phyloP scores from a whole-genome alignment of 2,329 filamentous ascomycete genomes.

The Cladophialophora psammophila region DNA sequence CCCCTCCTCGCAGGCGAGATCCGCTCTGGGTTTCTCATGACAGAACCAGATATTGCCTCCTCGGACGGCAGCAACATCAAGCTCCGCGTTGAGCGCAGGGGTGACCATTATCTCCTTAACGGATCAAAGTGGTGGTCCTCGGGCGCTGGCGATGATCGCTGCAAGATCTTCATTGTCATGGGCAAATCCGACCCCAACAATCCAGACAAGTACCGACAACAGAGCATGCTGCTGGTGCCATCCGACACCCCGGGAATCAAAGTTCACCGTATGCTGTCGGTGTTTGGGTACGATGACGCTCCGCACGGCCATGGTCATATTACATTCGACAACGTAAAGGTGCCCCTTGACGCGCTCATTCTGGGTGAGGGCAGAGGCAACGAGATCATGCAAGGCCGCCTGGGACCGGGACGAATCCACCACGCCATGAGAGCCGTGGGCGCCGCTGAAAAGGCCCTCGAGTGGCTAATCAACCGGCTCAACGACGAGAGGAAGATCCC shows the following conservation, averaged over 20 bases:
- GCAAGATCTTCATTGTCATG: slow-evolving; percentile 95
- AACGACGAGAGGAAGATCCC: slow-evolving; percentile 91
- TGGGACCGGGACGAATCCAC: slow-evolving; percentile 95
- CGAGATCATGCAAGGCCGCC: slow-evolving; percentile 96
- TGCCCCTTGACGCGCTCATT: slow-evolving; percentile 81
- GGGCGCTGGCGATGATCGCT: slow-evolving; percentile 90
- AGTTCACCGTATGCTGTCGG: slow-evolving; percentile 88
- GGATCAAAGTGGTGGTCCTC: slow-evolving; percentile 99
- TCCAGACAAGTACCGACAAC: slow-evolving; percentile 81
- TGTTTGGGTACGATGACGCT: slow-evolving; percentile 96
- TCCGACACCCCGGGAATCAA: slow-evolving; percentile 81
- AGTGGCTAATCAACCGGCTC: slow-evolving; percentile 92
- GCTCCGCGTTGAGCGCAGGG: slow-evolving; percentile 80
- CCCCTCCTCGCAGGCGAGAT: slow-evolving; percentile 85
- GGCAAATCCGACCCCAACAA: slow-evolving; percentile 84
- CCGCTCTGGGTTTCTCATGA: slow-evolving; percentile 91
- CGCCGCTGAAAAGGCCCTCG: slow-evolving; percentile 85
- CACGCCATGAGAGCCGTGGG: slow-evolving; percentile 97
- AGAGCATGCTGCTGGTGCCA: slow-evolving; percentile 91
- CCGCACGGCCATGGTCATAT: slow-evolving; percentile 97
- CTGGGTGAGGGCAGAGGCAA: slow-evolving; percentile 94
- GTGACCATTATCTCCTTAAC: slow-evolving; percentile 89
- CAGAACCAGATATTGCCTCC: slow-evolving; percentile 85
- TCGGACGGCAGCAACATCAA: slow-evolving; percentile 94
- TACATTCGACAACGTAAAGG: slow-evolving; percentile 85